phyloP scores from a whole-genome alignment of 2,329 filamentous ascomycete genomes.

The Fonsecaea erecta region DNA sequence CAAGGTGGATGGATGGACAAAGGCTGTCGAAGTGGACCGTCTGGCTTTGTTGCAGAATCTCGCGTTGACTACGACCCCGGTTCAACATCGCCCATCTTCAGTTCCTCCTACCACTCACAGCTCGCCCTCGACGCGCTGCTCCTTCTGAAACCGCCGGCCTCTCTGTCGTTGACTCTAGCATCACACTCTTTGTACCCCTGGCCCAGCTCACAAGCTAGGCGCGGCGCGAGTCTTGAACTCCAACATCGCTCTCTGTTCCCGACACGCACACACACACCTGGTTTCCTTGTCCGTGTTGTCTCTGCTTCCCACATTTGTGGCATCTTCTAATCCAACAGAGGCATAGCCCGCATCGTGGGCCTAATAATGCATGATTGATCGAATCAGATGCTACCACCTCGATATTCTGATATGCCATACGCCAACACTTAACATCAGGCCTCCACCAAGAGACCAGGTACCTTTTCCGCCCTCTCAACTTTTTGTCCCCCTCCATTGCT shows the following conservation, averaged over 20 bases:
- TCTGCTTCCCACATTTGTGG: background rate
- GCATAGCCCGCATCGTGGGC: slow-evolving; percentile 19
- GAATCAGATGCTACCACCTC: slow-evolving; percentile 17
- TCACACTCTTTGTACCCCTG: slow-evolving; percentile 21
- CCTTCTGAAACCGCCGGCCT: slow-evolving; percentile 32
- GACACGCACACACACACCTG: background rate
- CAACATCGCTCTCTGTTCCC: background rate
- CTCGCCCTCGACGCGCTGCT: slow-evolving; percentile 29
- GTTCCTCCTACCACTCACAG: slow-evolving; percentile 26
- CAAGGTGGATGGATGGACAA: slow-evolving; percentile 2
- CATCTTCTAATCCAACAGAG: slow-evolving; percentile 13
- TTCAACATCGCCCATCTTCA: slow-evolving; percentile 7
- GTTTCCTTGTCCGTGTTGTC: slow-evolving; percentile 7
- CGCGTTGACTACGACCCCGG: slow-evolving; percentile 2
- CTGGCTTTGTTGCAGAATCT: slow-evolving; percentile 11
- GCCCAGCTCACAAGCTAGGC: slow-evolving; percentile 26
- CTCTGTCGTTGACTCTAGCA: slow-evolving; percentile 26
- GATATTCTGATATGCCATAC: slow-evolving; percentile 17
- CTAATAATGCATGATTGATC: slow-evolving; percentile 22
- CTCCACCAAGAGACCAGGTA: slow-evolving; percentile 22
- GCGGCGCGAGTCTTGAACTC: slow-evolving; percentile 30
- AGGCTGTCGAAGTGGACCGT: slow-evolving; percentile 1
- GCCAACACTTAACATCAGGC: slow-evolving; percentile 24
- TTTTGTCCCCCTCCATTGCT: slow-evolving; percentile 18
- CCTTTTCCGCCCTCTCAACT: slow-evolving; percentile 18